Evolutionary conservation across 2,329 filamentous ascomycete genomes (phyloP).

Genomic region (Hymenoscyphus linearis): DNA sequence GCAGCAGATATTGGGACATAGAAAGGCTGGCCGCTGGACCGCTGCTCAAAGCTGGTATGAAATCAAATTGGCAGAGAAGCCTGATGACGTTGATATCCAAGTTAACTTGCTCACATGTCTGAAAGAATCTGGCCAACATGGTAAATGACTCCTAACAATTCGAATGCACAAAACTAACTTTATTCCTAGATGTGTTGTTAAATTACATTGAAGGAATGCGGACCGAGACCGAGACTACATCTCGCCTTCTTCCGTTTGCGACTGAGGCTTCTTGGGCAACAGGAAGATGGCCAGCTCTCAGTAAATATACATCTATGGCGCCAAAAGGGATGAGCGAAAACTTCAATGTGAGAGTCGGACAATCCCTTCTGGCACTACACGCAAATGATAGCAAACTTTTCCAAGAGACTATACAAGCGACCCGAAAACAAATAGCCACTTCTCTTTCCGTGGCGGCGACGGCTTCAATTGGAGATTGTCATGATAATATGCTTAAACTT

Average conservation of each 20-base stretch:
- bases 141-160: constrained; percentile 41
- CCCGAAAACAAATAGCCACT: constrained; percentile 66
- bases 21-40: constrained; percentile 88
- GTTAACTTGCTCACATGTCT: constrained; percentile 81
- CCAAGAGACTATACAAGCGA: constrained; percentile 49
- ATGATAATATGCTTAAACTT: constrained; percentile 77
- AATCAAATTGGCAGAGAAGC: constrained; percentile 74
- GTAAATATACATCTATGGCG: constrained; percentile 57
- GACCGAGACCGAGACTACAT: constrained; percentile 41
- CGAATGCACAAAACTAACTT: constrained; percentile 19
- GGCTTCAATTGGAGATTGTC: constrained; percentile 74
- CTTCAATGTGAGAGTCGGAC: constrained; percentile 79
- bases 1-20: constrained; percentile 87
- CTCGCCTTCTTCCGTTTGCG: constrained; percentile 72
- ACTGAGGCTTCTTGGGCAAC: constrained; percentile 91
- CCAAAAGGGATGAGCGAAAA: constrained; percentile 46
- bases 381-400: constrained; percentile 48
- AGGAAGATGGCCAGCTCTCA: constrained; percentile 70
- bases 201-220: constrained; percentile 80
- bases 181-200: constrained; percentile 65
- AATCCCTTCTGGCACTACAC: constrained; percentile 57
- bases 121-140: constrained; percentile 92
- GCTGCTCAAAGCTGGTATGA: constrained; percentile 98
- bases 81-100: constrained; percentile 71
- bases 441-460: constrained; percentile 73